A percentile compares a stretch with the other conserved stretches of the same genome.
These are phyloP conservation scores for Thermothelomyces thermophilus DNA, from an alignment of 2,329 filamentous ascomycete genomes.

Conservation along the genomic window DNA sequence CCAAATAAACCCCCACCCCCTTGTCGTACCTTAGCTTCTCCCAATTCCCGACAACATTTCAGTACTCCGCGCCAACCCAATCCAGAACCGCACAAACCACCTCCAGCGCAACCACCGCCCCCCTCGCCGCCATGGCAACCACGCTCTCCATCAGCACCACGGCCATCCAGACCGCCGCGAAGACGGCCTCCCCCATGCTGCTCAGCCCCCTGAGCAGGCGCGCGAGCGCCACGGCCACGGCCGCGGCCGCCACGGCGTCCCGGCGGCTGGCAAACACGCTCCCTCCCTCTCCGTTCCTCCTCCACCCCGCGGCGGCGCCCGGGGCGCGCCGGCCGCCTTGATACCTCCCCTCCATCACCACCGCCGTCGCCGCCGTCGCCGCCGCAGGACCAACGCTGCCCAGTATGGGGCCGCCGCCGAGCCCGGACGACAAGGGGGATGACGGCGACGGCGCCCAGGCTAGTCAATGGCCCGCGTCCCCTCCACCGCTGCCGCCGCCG, in stretches of 20 bases:
- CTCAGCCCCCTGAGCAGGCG: constrained; percentile 16
- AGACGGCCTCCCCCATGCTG: constrained; percentile 19
- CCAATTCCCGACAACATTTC: too few relatives aligned
- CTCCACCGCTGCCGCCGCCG: constrained; percentile 1
- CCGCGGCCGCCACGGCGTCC: constrained; percentile 11
- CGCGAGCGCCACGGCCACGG: constrained; percentile 12
- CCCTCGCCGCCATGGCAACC: constrained; percentile 20
- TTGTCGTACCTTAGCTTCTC: background rate
- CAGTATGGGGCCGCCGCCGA: too few relatives aligned
- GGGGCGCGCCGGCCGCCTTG: background rate
- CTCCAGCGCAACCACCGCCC: constrained; percentile 21
- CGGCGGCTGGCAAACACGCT: background rate
- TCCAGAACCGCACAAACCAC: constrained; percentile 24
- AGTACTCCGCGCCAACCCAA: constrained; percentile 27
- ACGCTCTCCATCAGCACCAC: constrained; percentile 23
- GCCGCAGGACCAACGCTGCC: too few relatives aligned
- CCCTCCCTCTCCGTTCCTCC: background rate
- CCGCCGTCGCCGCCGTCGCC: too few relatives aligned
- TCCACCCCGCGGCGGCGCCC: background rate
- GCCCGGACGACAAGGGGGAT: background rate
- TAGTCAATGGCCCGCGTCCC: constrained; percentile 26
- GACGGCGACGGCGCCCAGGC: constrained; percentile 1
- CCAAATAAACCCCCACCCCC: too few relatives aligned
- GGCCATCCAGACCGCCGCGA: constrained; percentile 24
- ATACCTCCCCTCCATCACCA: too few relatives aligned